Evolutionary conservation across 2,329 filamentous ascomycete species (phyloP).

Genomic region (Ceratocystis alfenasii): DNA sequence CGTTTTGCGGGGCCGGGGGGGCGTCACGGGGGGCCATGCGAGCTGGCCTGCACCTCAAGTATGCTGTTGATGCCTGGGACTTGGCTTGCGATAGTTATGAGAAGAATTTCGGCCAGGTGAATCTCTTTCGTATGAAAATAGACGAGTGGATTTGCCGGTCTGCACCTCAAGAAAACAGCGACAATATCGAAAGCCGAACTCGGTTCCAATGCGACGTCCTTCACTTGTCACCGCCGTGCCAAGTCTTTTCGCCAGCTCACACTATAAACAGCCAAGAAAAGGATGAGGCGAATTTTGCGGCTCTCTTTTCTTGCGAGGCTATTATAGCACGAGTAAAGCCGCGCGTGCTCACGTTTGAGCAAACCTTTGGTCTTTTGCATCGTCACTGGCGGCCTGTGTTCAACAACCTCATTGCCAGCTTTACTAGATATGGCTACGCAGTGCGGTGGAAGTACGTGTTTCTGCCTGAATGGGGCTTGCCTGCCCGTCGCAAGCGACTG

Average conservation of each 20-base stretch:
- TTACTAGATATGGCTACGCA: constrained; percentile 55
- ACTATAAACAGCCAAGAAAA: constrained; percentile 51
- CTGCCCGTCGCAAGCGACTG: constrained; percentile 40
- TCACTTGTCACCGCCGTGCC: constrained; percentile 68
- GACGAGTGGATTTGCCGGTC: constrained; percentile 37
- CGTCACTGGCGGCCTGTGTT: constrained; percentile 45
- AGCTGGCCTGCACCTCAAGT: constrained; percentile 46
- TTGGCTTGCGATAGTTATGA: constrained; percentile 47
- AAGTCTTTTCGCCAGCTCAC: constrained; percentile 61
- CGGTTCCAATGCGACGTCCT: constrained; percentile 47
- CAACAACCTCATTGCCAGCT: constrained; percentile 47
- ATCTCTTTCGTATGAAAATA: constrained; percentile 38
- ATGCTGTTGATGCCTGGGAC: constrained; percentile 51
- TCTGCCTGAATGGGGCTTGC: constrained; percentile 40
- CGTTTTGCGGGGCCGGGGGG: constrained; percentile 63
- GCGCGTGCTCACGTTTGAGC: constrained; percentile 63
- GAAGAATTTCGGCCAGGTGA: constrained; percentile 43
- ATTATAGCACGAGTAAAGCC: constrained; percentile 50
- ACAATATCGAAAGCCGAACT: constrained; percentile 22
- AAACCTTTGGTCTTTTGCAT: constrained; percentile 57
- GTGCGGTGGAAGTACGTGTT: constrained; percentile 54
- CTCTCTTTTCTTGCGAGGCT: constrained; percentile 41
- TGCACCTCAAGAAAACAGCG: not conserved
- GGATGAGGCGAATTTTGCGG: constrained; percentile 58
- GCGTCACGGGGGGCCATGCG: constrained; percentile 50